phyloP scores from a whole-genome alignment of 2,329 filamentous ascomycete genomes.

The Cladobotryum mycophilum region DNA sequence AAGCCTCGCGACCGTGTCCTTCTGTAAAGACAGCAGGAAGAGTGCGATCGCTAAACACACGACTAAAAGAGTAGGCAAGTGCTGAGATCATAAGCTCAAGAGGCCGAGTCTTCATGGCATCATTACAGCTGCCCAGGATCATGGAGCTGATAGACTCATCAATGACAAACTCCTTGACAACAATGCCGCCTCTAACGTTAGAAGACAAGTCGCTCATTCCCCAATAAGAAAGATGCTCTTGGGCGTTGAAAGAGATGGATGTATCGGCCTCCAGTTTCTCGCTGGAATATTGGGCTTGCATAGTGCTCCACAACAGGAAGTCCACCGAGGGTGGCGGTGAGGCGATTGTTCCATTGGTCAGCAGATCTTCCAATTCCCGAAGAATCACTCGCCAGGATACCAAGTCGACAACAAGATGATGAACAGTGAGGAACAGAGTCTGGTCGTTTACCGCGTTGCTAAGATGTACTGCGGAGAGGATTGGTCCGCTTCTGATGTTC shows the following conservation, averaged over 20 bases:
- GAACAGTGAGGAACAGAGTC: conserved; percentile 4
- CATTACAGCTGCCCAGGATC: conserved; percentile 6
- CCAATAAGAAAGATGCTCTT: background rate
- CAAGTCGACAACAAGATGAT: conserved; percentile 15
- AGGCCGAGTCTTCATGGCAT: conserved; percentile 5
- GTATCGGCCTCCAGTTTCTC: background rate
- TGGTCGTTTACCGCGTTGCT: background rate
- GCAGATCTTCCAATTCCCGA: conserved; percentile 8
- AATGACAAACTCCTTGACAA: conserved; percentile 1
- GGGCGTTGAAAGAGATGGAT: too few species aligned
- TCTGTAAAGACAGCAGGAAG: conserved; percentile 24
- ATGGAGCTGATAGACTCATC: conserved; percentile 1
- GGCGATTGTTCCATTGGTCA: background rate
- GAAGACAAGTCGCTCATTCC: background rate
- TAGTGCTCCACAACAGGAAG: background rate
- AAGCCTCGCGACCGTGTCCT: conserved; percentile 29
- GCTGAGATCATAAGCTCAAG: conserved; percentile 16
- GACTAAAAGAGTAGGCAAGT: conserved; percentile 18
- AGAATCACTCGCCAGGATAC: conserved; percentile 15
- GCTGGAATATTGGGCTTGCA: conserved; percentile 1
- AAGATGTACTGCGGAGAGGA: background rate
- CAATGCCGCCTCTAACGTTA: background rate
- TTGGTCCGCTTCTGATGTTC: conserved; percentile 1
- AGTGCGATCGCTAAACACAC: conserved; percentile 20
- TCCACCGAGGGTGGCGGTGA: background rate